Evolutionary conservation across 306 rosid species (phyloP).

Genomic region (peach (Prunus persica)): Prunus_persica_NCBIv2 NC_034011.1:6280501-6281000

Average conservation of each 20-base stretch:
- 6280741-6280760: not conserved
- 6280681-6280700: slow-evolving; percentile 2
- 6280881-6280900: slow-evolving; percentile 10
- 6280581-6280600: slow-evolving; percentile 11
- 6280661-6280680: slow-evolving; percentile 38
- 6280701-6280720: not conserved
- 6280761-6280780: not conserved
- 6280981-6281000: not conserved
- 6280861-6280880: not conserved
- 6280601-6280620: slow-evolving; percentile 22
- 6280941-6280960: not conserved
- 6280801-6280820: not conserved
- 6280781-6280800: not conserved
- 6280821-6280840: not conserved
- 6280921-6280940: not conserved
- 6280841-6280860: not conserved
- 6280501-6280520: not conserved
- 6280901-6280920: not conserved
- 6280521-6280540: slow-evolving; percentile 24
- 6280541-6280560: slow-evolving; percentile 29
- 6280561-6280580: slow-evolving; percentile 15
- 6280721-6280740: not conserved
- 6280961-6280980: not conserved
- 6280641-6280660: slow-evolving; percentile 51
- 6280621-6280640: slow-evolving; percentile 26